These are phyloP conservation scores for Lactuca saligna DNA, from an alignment of 129 eudicot genomes.

Conservation along the genomic window DNA sequence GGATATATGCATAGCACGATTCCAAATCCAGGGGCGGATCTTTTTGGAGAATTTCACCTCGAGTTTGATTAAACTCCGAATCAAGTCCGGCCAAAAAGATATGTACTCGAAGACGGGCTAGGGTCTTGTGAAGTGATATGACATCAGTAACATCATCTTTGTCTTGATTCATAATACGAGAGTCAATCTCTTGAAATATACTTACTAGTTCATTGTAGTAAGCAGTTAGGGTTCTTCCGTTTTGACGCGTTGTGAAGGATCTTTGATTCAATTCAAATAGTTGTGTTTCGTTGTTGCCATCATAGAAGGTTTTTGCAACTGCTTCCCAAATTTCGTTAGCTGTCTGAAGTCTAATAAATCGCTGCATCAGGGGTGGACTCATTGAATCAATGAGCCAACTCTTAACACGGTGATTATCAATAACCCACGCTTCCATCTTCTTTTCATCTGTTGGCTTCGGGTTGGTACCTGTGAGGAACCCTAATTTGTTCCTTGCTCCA, in stretches of 20 bases:
- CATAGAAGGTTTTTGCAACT: conserved; percentile 16
- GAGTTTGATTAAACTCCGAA: background rate
- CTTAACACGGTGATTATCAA: no score
- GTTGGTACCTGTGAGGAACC: no score
- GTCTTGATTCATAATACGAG: background rate
- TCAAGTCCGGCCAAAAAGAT: conserved; percentile 5
- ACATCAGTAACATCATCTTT: background rate
- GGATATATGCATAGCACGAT: conserved; percentile 1
- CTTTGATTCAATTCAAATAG: conserved; percentile 7
- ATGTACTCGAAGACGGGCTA: background rate
- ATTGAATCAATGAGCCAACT: background rate
- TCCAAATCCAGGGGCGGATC: conserved; percentile 4
- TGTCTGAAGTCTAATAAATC: background rate
- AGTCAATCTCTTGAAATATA: background rate
- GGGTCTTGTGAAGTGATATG: background rate
- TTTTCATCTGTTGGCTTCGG: background rate
- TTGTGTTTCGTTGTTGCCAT: conserved; percentile 11
- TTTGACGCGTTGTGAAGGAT: conserved; percentile 8
- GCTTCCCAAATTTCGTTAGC: conserved; percentile 11
- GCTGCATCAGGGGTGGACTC: background rate
- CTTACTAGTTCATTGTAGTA: conserved; percentile 6
- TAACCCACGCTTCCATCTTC: background rate
- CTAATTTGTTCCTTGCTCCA: no score
- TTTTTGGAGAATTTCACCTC: conserved; percentile 1
- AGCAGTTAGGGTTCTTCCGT: conserved; percentile 9